These are phyloP conservation scores for Casuarina glauca DNA, from an alignment of 306 rosid species.

Conservation along the genomic window DNA sequence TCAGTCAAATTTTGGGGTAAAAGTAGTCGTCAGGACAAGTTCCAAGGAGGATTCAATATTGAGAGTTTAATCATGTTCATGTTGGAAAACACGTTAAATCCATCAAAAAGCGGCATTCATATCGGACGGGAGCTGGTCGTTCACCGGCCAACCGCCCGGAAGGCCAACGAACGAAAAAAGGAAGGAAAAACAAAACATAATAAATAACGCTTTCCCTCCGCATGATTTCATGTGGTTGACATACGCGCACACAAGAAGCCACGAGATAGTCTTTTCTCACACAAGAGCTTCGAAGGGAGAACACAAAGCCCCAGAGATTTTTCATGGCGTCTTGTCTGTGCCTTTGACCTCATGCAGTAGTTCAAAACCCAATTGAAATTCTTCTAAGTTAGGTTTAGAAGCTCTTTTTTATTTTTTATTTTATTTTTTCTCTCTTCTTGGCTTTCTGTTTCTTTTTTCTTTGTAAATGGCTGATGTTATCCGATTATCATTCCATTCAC, in stretches of 20 bases:
- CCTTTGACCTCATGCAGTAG: slow-evolving; percentile 11
- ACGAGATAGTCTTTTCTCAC: not conserved
- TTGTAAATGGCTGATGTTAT: slow-evolving; percentile 75
- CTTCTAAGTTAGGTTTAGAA: not conserved
- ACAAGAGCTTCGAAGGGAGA: not conserved
- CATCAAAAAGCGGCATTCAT: not conserved
- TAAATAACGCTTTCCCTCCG: not conserved
- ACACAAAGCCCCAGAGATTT: not conserved
- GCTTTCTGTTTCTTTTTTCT: not conserved
- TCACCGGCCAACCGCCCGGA: not conserved
- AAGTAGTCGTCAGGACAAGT: no score
- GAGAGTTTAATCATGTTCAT: no score
- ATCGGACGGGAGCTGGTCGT: not conserved
- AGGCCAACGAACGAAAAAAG: not conserved
- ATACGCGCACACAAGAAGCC: not conserved
- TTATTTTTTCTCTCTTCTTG: not conserved
- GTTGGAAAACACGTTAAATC: not conserved
- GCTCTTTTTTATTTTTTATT: not conserved
- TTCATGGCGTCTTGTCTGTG: not conserved
- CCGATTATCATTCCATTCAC: slow-evolving; percentile 58
- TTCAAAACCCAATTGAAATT: not conserved
- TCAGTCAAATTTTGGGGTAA: no score
- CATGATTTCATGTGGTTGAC: not conserved
- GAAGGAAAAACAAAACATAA: not conserved
- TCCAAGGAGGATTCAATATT: no score